Evolutionary conservation across 495 filamentous ascomycete species (phyloP).

Genomic region (Melanomma pulvis-pyrius): DNA sequence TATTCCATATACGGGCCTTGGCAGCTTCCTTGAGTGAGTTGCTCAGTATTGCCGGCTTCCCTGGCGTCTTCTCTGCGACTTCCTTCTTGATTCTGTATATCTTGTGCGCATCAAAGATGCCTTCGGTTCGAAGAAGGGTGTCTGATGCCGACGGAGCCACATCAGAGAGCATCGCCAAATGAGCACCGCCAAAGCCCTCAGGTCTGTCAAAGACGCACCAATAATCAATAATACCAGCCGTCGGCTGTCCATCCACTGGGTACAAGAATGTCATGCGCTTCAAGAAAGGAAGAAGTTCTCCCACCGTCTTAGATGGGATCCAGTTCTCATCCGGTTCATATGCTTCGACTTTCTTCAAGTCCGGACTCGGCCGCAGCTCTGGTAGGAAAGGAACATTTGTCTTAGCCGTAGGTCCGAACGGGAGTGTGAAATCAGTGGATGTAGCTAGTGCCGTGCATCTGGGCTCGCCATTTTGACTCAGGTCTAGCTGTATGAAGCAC

Average conservation of each 20-base stretch:
- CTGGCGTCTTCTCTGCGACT: neutral
- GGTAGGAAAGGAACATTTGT: neutral
- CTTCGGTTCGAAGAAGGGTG: neutral
- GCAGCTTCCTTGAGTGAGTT: neutral
- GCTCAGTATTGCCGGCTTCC: neutral
- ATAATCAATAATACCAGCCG: neutral
- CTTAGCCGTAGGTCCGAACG: neutral
- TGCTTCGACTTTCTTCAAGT: conserved; percentile 1
- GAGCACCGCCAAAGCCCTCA: neutral
- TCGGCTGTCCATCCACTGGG: neutral
- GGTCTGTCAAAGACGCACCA: conserved; percentile 1
- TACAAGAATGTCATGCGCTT: conserved; percentile 2
- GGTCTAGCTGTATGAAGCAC: conserved; percentile 1
- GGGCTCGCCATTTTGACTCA: neutral
- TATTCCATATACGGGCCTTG: neutral
- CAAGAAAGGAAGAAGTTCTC: conserved; percentile 1
- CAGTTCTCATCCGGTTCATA: neutral
- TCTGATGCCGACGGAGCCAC: conserved; percentile 1
- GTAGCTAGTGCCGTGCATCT: neutral
- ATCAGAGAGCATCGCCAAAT: neutral
- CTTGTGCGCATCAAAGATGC: conserved; percentile 1
- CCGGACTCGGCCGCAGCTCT: neutral
- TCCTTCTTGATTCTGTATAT: conserved; percentile 1
- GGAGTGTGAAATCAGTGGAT: neutral
- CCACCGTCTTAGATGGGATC: neutral